These are phyloP conservation scores for Elsinoe arachidis DNA, from an alignment of 2,329 filamentous ascomycete genomes.

Conservation along the genomic window DNA sequence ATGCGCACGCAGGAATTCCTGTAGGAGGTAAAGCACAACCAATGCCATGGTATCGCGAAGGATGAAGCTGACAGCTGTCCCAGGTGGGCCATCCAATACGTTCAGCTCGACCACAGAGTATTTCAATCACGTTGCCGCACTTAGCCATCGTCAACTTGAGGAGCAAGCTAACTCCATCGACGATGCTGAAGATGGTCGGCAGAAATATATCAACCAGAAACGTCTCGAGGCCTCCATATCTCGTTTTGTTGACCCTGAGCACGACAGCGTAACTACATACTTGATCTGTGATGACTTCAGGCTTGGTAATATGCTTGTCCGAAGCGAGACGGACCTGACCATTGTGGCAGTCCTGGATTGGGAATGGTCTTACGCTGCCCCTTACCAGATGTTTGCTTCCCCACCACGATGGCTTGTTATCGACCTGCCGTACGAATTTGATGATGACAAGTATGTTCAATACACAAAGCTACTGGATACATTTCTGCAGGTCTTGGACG, in stretches of 20 bases:
- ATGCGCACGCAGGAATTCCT: slow-evolving; percentile 7
- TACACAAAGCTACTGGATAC: neutral
- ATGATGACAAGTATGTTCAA: neutral
- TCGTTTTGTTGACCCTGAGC: slow-evolving; percentile 14
- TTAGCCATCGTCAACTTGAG: slow-evolving; percentile 21
- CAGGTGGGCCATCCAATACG: slow-evolving; percentile 1
- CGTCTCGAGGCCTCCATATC: slow-evolving; percentile 17
- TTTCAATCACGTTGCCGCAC: slow-evolving; percentile 19
- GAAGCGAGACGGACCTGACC: slow-evolving; percentile 18
- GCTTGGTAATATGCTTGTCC: slow-evolving; percentile 20
- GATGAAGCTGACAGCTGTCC: too few relatives aligned
- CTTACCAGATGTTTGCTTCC: slow-evolving; percentile 19
- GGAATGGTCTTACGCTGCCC: slow-evolving; percentile 22
- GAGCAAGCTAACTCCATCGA: slow-evolving; percentile 22
- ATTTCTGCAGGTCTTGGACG: neutral
- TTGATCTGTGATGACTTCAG: slow-evolving; percentile 19
- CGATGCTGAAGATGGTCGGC: slow-evolving; percentile 21
- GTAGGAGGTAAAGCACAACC: neutral
- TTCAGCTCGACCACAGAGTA: slow-evolving; percentile 15
- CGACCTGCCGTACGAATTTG: neutral
- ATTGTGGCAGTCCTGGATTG: slow-evolving; percentile 21
- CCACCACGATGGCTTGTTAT: slow-evolving; percentile 15
- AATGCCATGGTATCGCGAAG: too few relatives aligned
- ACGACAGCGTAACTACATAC: neutral
- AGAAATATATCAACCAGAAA: slow-evolving; percentile 20